Percentiles rank a stretch among this genome's conserved stretches.
Evolutionary conservation across 2,329 filamentous ascomycete species (phyloP).

Genomic region (Neoarthrinium moseri): DNA sequence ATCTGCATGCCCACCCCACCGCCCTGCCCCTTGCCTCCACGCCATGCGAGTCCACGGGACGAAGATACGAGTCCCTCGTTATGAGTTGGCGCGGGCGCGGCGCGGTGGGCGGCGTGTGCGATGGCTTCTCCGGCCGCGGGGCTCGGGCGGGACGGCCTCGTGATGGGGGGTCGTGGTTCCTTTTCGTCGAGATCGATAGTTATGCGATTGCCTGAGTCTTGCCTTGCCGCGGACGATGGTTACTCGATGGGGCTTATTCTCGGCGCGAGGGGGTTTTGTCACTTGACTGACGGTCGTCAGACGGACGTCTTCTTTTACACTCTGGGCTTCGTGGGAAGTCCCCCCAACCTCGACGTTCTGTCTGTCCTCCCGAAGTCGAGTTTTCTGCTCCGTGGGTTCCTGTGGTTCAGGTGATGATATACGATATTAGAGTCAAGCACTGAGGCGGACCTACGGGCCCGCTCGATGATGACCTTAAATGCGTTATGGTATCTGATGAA

Average conservation of each 20-base stretch:
- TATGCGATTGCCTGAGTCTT: constrained; percentile 86
- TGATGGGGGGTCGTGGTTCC: constrained; percentile 49
- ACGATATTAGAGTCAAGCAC: constrained; percentile 99
- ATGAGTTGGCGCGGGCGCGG: constrained; percentile 20
- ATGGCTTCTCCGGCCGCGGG: constrained; percentile 27
- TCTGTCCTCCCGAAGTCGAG: no score
- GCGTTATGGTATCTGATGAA: constrained; percentile 51
- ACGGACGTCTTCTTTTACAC: constrained; percentile 21
- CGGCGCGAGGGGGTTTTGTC: constrained; percentile 81
- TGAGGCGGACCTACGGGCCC: constrained; percentile 58
- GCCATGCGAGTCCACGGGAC: constrained; percentile 54
- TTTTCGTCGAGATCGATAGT: constrained; percentile 94
- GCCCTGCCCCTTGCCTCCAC: constrained; percentile 29
- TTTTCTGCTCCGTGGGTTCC: not conserved
- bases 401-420: constrained; percentile 80
- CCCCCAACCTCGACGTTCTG: no score
- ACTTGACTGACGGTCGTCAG: constrained; percentile 15
- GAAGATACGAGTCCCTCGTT: constrained; percentile 87
- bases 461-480: constrained; percentile 44
- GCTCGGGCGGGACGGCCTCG: constrained; percentile 36
- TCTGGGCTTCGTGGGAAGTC: constrained; percentile 20
- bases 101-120: constrained; percentile 19
- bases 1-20: constrained; percentile 37
- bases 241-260: constrained; percentile 99
- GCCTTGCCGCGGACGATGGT: constrained; percentile 50